Evolutionary conservation across 106 monocot genomes (phyloP).

Genomic region (Allium fistulosum): DNA sequence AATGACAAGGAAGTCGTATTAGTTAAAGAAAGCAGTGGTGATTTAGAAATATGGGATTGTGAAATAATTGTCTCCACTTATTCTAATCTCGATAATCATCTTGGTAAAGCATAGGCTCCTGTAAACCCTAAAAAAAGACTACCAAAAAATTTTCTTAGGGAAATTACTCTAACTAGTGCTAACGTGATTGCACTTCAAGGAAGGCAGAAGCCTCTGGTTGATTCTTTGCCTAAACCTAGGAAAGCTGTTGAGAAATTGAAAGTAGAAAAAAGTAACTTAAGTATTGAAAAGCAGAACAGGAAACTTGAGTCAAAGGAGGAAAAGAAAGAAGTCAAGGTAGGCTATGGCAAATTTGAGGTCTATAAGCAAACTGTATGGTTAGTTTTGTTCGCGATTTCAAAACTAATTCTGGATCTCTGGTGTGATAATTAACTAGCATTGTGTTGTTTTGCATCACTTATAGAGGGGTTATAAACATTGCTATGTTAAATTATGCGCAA

Average conservation of each 20-base stretch:
- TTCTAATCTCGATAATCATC: constrained; percentile 90
- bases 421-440: neutral
- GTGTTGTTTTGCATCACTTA: neutral
- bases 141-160: constrained; percentile 21
- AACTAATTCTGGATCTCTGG: neutral
- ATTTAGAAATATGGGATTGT: constrained; percentile 88
- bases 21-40: constrained; percentile 78
- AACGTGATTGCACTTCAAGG: constrained; percentile 68
- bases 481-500: constrained; percentile 14
- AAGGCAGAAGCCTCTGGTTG: constrained; percentile 71
- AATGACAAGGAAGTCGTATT: no score
- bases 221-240: constrained; percentile 55
- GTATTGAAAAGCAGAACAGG: constrained; percentile 16
- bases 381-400: neutral
- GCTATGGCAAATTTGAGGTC: no score
- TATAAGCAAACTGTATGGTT: no score
- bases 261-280: constrained; percentile 7
- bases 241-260: constrained; percentile 42
- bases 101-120: constrained; percentile 77
- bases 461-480: neutral
- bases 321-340: constrained; percentile 47
- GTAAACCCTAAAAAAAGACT: constrained; percentile 34
- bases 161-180: constrained; percentile 18
- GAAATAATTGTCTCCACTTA: constrained; percentile 90
- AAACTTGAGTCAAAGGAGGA: constrained; percentile 82